Evolutionary conservation across 495 filamentous ascomycete genomes (phyloP).

Genomic region (Penicillium antarcticum): DNA sequence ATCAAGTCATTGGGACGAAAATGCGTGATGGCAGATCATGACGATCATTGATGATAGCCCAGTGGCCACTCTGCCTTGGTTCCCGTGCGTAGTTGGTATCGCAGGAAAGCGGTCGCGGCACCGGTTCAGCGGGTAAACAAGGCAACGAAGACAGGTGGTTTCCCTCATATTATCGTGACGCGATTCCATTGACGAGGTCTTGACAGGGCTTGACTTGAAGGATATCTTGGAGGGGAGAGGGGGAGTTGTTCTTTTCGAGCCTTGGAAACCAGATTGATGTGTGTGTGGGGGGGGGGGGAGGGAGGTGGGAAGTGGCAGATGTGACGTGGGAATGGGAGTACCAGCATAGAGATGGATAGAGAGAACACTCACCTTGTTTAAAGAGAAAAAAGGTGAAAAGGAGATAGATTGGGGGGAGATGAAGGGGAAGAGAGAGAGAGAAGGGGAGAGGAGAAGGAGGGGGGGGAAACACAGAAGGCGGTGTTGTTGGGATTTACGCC

Average conservation of each 20-base stretch:
- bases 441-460: slow-evolving; percentile 21
- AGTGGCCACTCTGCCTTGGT: slow-evolving; percentile 1
- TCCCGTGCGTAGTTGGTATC: slow-evolving; percentile 11
- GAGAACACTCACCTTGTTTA: slow-evolving; percentile 25
- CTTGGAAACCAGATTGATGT: neutral
- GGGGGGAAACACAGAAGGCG: slow-evolving; percentile 28
- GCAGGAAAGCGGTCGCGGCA: slow-evolving; percentile 26
- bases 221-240: too few species aligned
- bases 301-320: slow-evolving; percentile 3
- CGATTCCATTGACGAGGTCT: slow-evolving; percentile 4
- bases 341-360: slow-evolving; percentile 1
- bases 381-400: slow-evolving; percentile 17
- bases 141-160: slow-evolving; percentile 6
- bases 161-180: slow-evolving; percentile 4
- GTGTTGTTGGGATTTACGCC: slow-evolving; percentile 35
- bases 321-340: neutral
- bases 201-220: neutral
- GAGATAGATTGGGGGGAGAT: slow-evolving; percentile 10
- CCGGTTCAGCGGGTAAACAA: slow-evolving; percentile 23
- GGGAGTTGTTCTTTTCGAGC: neutral
- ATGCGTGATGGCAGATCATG: slow-evolving; percentile 6
- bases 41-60: slow-evolving; percentile 14
- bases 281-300: slow-evolving; percentile 14
- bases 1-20: neutral
- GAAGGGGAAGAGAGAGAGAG: slow-evolving; percentile 11